Evolutionary conservation across 2,329 filamentous ascomycete genomes (phyloP), one percentile per base, ranked within the genome.

Genomic region (Fusarium redolens): DNA sequence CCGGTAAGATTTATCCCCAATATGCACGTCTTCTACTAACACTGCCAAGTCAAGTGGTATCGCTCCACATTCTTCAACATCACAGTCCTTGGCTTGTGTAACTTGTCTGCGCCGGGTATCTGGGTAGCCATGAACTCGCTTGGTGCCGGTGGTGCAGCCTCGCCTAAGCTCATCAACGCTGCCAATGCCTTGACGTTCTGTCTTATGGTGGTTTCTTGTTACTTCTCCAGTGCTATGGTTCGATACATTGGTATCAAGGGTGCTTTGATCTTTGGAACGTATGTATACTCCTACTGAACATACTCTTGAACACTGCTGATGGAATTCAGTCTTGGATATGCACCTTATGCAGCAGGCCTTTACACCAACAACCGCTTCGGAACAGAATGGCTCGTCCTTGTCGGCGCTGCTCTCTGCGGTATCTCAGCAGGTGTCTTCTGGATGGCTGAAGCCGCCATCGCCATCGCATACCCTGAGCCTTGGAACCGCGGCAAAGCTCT

Each of bases 51-150:
- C 25, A 89, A 87, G 85, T 93, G 92, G 92, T 88, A 93, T 77
- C 89, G 90, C 31, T 92, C 90, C 2, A 92, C 92, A 0, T 91
- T 92, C 73, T 94, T 89, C 83, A 93, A 94, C 82, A 90, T 92
- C 57, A 87, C 91, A 37, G 88, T 94, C 43, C 86, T 94, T 3
- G 92, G 92, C 1, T 80, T 93, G 14, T 93, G 90, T 81, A 93
- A 92, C 77, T 89, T 94, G 69, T 84, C 90, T 3, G 91, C 92
- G 0, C 92, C 92, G 0, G 92, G 92, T 1, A 91, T 93, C 68
- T 93, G 92, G 92, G 87, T 86, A 17, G 91, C 91, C 12, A 92
- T 93, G 91, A 93, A 93, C 82, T 90, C 88, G 0, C 86, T 94
- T 1, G 92, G 92, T 14, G 92, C 91, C 3, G 92, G 92, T 54